Evolutionary conservation across 176 grass and related monocot genomes (phyloP), one percentile per base, ranked within the genome.

Genomic region (Bothriochloa decipiens): DNA sequence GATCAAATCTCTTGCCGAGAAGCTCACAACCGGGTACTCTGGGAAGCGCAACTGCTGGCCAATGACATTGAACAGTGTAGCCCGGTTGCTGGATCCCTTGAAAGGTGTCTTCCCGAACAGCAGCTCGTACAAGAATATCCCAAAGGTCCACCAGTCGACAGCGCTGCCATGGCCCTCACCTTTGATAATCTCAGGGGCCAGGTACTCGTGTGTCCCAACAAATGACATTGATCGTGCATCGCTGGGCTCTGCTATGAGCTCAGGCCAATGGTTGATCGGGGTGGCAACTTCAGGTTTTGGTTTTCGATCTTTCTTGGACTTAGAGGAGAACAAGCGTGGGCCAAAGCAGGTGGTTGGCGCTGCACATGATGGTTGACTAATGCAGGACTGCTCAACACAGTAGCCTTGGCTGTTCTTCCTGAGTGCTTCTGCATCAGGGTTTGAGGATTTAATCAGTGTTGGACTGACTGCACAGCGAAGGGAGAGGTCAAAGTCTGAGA

Each of bases 401-500:
- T 91, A 87, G 6, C 77, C 81, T 46, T 83, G 78, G 8, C 25
- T 84, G 64, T 67, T 92, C 70, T 82, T 75, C 74, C 79, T 77
- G 6, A 82, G 81, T 50, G 90, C 71, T 25, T 92, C 87, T 28
- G 83, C 61, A 0, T 89, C 87, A 2, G 80, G 73, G 58, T 84
- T 93, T 35, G 94, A 91, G n/a, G 86, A 89, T 60, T 70, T 88
- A 73, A 91, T 88, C 7, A 96, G 73, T 37, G 94, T 93, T 3
- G 91, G 94, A 23, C 89, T 96, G 16, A 96, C 88, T 33, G 91
- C 70, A 60, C 94, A 96, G 13, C 88, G 94, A 41, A 96, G 88
- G 52, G 94, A 96, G 68, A 96, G 94, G 69, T 96, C 91, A 25
- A 96, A 93, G 65, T 96, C 94, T 0, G 91, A 96, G 5, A 96